phyloP scores from a whole-genome alignment of 1,284 basidiomycete species.

The Apiotrichum sp. region DNA sequence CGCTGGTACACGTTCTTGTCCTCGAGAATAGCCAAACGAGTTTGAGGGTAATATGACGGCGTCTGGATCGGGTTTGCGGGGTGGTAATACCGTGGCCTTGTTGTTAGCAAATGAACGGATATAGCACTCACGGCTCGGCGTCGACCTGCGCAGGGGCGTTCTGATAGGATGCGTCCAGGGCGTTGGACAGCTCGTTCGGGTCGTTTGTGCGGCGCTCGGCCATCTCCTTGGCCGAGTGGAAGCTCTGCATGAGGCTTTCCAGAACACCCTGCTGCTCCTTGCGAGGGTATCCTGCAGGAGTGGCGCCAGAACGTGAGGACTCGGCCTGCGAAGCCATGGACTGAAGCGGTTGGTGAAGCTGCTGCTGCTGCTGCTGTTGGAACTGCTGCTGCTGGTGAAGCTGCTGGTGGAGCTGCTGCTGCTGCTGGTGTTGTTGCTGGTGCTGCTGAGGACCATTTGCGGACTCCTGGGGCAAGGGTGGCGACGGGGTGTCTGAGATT shows the following conservation, averaged over 20 bases:
- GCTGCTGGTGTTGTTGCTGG: conserved; percentile 1
- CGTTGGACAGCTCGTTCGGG: conserved; percentile 80
- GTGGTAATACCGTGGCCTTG: conserved; percentile 90
- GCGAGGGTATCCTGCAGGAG: conserved; percentile 40
- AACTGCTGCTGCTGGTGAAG: neutral
- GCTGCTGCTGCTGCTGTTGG: neutral
- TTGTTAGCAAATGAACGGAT: neutral
- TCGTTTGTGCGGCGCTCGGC: conserved; percentile 74
- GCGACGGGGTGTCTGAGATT: conserved; percentile 28
- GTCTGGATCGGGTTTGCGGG: conserved; percentile 88
- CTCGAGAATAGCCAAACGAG: conserved; percentile 72
- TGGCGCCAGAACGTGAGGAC: conserved; percentile 50
- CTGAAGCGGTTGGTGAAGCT: neutral
- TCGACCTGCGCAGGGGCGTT: conserved; percentile 88
- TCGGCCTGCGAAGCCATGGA: conserved; percentile 11
- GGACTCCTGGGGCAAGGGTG: neutral
- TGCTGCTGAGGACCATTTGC: conserved; percentile 9
- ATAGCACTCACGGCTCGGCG: conserved; percentile 71
- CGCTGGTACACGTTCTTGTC: conserved; percentile 83
- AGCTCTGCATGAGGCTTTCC: conserved; percentile 88
- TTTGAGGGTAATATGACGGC: conserved; percentile 91
- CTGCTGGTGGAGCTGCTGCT: conserved; percentile 1
- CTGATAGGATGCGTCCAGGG: conserved; percentile 82
- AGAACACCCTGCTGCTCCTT: conserved; percentile 54
- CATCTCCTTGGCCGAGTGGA: conserved; percentile 69